Base-by-base conservation (phyloP, 495 filamentous ascomycete species). In the Cetradonia linearis region DNA sequence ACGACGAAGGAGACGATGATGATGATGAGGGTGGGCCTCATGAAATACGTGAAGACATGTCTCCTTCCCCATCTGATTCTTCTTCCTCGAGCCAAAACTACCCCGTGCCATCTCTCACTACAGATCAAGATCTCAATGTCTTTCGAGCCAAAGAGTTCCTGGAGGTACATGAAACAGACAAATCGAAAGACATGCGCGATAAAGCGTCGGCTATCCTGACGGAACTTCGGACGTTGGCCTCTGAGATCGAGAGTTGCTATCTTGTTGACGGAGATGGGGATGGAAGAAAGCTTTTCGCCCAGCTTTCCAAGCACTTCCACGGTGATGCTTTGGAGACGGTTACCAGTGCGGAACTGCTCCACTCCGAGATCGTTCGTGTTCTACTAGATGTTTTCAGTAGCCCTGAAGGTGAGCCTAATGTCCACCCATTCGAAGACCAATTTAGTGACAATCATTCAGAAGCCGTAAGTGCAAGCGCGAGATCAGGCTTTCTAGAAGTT, bases 281-380 rank as follows among this genome's bases (percentile, higher is more conserved):
- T 56, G 83, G 86, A 9, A 73, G 74, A 16, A 70, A 79, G 1
- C 77, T 95, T 9, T 97, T 97, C 73, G 74, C 76, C 36, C 85
- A 77, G 38, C 73, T 99, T 55, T 90, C 90, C 1, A 78, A 81
- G n/a, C 89, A 91, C 66, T 99, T 99, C 69, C 86, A 93, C 60
- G 85, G 86, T 2, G 87, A 96, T 70, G 81, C 84, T 0, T 69
- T 97, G 61, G 86, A 96, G 70, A 96, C 89, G 58, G 91, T 97
- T 37, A 97, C 94, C n/a, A 99, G 94, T 71, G 88, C 91, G 18
- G 94, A 99, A 67, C 72, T 99, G 30, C 82, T 97, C 16, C 89
- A 86, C 56, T 96, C 94, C 9, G 86, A 88, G 27, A 82, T 99
- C 58, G 89, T 97, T 30, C 79, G 87, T 37, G 84, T 88, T 14